phyloP scores from a whole-genome alignment of 257 asterid species.

The Linaria vulgaris region DNA sequence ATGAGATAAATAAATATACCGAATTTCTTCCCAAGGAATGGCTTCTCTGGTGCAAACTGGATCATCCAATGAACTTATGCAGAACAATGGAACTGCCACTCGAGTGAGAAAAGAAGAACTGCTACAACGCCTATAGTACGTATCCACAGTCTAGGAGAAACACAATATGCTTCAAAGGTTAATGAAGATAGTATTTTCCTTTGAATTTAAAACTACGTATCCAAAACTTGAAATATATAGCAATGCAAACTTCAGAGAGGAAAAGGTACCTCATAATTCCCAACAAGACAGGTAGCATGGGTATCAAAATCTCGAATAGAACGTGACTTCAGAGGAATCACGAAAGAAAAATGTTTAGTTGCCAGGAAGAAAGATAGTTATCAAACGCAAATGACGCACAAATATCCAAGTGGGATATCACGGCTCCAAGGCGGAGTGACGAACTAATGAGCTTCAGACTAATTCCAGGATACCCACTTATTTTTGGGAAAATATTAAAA shows the following conservation, averaged over 20 bases:
- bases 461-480: no score
- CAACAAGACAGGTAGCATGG: conserved; percentile 80
- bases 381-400: no score
- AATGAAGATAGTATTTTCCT: no score
- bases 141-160: conserved; percentile 58
- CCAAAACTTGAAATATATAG: no score
- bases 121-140: conserved; percentile 71
- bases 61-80: conserved; percentile 74
- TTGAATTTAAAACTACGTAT: no score
- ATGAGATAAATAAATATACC: conserved; percentile 36
- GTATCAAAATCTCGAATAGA: conserved; percentile 73
- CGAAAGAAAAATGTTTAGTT: conserved; percentile 12
- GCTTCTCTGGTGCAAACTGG: conserved; percentile 78
- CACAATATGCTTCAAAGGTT: conserved; percentile 5
- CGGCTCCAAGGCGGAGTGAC: neutral
- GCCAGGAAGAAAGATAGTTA: conserved; percentile 5
- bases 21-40: conserved; percentile 80
- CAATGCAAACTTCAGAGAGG: no score
- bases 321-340: conserved; percentile 51
- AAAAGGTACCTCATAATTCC: conserved; percentile 60
- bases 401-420: neutral
- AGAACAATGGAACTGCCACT: conserved; percentile 63
- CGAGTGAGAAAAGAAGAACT: conserved; percentile 50
- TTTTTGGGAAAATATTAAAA: no score
- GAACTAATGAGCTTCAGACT: no score